A percentile compares a stretch with the other conserved stretches of the same genome.
phyloP scores from a whole-genome alignment of 352 stramenopile species.

The Globisporangium recalcitrans region DNA sequence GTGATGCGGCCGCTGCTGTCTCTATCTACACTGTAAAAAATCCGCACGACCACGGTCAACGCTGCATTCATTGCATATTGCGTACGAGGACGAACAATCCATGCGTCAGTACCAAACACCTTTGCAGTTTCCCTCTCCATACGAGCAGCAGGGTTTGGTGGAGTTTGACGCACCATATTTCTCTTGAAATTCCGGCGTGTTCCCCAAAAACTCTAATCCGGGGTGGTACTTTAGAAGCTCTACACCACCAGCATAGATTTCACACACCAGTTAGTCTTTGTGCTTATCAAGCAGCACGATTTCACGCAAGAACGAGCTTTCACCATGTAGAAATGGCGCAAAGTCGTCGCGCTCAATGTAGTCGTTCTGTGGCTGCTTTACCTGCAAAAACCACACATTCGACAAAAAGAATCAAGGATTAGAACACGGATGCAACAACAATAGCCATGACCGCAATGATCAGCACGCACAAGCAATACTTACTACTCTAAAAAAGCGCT shows the following conservation, averaged over 20 bases:
- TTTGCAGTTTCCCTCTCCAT: no score
- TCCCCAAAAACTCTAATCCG: conserved; percentile 95
- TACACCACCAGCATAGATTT: conserved; percentile 16
- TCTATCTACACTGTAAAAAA: conserved; percentile 94
- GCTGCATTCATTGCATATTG: conserved; percentile 44
- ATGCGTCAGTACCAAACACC: background rate
- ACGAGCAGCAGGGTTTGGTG: no score
- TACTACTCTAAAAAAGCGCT: conserved; percentile 96
- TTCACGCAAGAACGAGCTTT: background rate
- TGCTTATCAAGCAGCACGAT: no score
- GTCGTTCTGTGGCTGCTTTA: conserved; percentile 91
- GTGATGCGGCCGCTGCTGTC: conserved; percentile 95
- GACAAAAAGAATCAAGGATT: conserved; percentile 10
- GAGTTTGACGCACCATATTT: conserved; percentile 95
- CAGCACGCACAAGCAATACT: conserved; percentile 17
- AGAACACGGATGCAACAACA: background rate
- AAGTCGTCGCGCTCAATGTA: conserved; percentile 95
- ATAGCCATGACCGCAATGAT: no score
- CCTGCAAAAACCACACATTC: conserved; percentile 23
- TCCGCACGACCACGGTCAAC: conserved; percentile 93
- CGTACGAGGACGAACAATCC: no score
- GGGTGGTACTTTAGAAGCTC: conserved; percentile 87
- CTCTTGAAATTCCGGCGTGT: conserved; percentile 99
- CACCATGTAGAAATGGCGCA: conserved; percentile 93
- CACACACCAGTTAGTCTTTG: background rate